A percentile compares a stretch with the other conserved stretches of the same genome.
Conservation (phyloP, 1,284 basidiomycete genomes). For the Pholiota adiposa region DNA sequence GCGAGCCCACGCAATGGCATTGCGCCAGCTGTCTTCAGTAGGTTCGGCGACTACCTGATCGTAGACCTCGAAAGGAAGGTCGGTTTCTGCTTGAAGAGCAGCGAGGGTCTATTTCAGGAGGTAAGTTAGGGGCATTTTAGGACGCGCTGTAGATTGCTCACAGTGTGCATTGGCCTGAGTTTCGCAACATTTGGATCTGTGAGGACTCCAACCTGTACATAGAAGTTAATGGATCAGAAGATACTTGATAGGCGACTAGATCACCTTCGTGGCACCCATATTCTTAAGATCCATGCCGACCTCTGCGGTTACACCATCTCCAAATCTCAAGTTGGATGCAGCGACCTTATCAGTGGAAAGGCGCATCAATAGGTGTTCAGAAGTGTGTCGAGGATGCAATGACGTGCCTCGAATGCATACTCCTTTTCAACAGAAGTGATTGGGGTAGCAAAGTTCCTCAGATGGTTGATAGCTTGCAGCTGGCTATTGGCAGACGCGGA, state of each 20-base stretch:
- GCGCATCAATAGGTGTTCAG: neutral
- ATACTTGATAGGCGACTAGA: neutral
- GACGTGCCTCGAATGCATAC: conserved; percentile 90
- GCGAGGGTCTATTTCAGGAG: conserved; percentile 66
- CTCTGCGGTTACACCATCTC: conserved; percentile 87
- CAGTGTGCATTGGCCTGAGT: conserved; percentile 83
- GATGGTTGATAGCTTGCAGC: conserved; percentile 57
- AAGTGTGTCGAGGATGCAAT: conserved; percentile 9
- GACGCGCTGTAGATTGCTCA: conserved; percentile 39
- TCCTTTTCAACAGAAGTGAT: conserved; percentile 82
- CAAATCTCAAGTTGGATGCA: conserved; percentile 89
- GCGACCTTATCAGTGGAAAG: conserved; percentile 64
- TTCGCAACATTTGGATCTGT: conserved; percentile 89
- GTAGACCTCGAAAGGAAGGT: conserved; percentile 84
- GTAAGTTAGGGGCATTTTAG: neutral
- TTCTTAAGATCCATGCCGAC: conserved; percentile 95
- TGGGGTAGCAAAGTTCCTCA: conserved; percentile 84
- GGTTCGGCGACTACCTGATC: conserved; percentile 89
- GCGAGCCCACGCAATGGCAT: conserved; percentile 89
- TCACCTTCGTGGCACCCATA: conserved; percentile 82
- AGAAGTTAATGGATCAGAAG: neutral
- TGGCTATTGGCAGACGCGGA: conserved; percentile 44
- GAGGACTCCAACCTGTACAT: conserved; percentile 84
- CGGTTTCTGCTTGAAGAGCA: conserved; percentile 72
- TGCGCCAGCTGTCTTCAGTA: conserved; percentile 87